Evolutionary conservation across 495 filamentous ascomycete genomes (phyloP).

Genomic region (Xylaria telfairii): DNA sequence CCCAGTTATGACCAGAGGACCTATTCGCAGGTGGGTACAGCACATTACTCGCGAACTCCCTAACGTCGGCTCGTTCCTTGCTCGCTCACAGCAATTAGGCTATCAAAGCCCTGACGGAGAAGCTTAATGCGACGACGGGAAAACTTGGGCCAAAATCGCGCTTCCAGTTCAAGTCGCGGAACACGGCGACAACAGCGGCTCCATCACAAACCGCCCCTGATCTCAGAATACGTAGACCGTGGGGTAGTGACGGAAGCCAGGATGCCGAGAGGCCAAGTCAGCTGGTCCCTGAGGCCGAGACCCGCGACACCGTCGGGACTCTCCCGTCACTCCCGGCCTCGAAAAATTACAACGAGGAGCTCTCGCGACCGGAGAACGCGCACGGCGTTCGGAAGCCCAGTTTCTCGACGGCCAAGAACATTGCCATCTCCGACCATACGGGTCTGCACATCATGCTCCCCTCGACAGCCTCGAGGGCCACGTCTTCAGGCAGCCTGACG

Average conservation of each 20-base stretch:
- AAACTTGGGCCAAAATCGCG: constrained; percentile 49
- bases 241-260: constrained; percentile 30
- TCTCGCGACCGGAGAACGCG: constrained; percentile 43
- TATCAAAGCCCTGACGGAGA: constrained; percentile 50
- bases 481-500: constrained; percentile 74
- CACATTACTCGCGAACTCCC: background rate
- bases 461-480: constrained; percentile 66
- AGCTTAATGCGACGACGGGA: constrained; percentile 50
- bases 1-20: constrained; percentile 54
- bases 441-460: constrained; percentile 76
- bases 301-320: constrained; percentile 38
- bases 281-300: constrained; percentile 34
- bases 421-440: constrained; percentile 67
- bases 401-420: constrained; percentile 64
- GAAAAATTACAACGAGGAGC: constrained; percentile 60
- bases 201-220: constrained; percentile 22
- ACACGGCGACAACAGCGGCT: constrained; percentile 21
- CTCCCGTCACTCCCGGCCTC: constrained; percentile 32
- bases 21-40: constrained; percentile 43
- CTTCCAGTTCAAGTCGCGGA: constrained; percentile 54
- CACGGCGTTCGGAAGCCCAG: constrained; percentile 61
- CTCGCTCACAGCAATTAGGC: constrained; percentile 35
- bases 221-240: constrained; percentile 28
- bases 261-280: constrained; percentile 22
- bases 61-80: too few species aligned